Evolutionary conservation across 2,329 filamentous ascomycete genomes (phyloP).

Genomic region (Clonostachys sp.): DNA sequence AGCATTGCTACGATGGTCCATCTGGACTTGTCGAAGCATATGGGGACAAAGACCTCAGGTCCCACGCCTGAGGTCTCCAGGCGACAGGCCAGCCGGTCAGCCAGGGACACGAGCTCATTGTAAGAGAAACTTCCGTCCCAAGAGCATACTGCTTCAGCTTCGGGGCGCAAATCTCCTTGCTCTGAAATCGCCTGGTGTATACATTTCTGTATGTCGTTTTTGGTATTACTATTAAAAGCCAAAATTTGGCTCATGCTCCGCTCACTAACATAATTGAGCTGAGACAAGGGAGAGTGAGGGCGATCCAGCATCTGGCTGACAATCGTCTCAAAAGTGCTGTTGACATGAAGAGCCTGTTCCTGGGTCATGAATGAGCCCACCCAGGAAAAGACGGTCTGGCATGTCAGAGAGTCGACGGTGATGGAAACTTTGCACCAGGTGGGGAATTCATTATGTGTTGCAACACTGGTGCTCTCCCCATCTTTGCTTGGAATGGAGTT

Average conservation of each 20-base stretch:
- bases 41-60: slow-evolving; percentile 15
- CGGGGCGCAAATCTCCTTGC: slow-evolving; percentile 23
- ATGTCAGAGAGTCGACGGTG: slow-evolving; percentile 7
- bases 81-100: slow-evolving; percentile 24
- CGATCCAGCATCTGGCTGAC: slow-evolving; percentile 32
- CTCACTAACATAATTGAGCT: slow-evolving; percentile 42
- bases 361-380: slow-evolving; percentile 30
- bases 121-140: slow-evolving; percentile 40
- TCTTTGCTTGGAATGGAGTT: slow-evolving; percentile 25
- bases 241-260: slow-evolving; percentile 45
- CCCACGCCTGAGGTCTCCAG: slow-evolving; percentile 12
- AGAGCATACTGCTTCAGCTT: slow-evolving; percentile 29
- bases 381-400: slow-evolving; percentile 17
- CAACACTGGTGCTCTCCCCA: slow-evolving; percentile 6
- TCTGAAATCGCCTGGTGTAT: slow-evolving; percentile 35
- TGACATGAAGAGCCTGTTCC: slow-evolving; percentile 37
- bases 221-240: slow-evolving; percentile 7
- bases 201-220: slow-evolving; percentile 22
- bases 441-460: not conserved
- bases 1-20: slow-evolving; percentile 18
- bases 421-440: slow-evolving; percentile 11
- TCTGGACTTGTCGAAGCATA: slow-evolving; percentile 20
- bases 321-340: slow-evolving; percentile 42
- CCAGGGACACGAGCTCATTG: slow-evolving; percentile 27
- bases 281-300: slow-evolving; percentile 29